phyloP scores from a whole-genome alignment of 139 green algal genomes.

The Volvox africanus region DNA sequence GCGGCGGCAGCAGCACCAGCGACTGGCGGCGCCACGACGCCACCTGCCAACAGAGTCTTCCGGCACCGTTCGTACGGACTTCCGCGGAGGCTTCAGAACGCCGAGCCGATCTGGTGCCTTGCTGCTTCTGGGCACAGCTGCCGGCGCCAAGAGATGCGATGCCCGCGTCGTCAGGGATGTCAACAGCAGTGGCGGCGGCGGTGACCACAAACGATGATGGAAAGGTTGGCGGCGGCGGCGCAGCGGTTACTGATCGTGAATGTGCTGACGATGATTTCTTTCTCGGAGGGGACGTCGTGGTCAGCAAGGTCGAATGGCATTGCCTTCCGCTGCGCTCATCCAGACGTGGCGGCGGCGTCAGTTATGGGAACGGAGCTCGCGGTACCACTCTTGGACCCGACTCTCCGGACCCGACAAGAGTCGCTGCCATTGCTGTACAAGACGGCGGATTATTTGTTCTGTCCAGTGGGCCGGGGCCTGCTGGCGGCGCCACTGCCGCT shows the following conservation, averaged over 20 bases:
- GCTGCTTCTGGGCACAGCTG: conserved; percentile 37
- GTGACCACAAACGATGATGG: background rate
- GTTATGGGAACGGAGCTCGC: background rate
- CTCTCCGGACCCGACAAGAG: background rate
- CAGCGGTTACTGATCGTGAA: too few relatives aligned
- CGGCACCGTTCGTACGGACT: background rate
- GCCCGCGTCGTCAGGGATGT: background rate
- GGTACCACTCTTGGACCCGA: background rate
- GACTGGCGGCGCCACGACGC: background rate
- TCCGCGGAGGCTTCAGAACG: background rate
- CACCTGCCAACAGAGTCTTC: background rate
- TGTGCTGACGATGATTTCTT: background rate
- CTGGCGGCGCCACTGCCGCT: background rate
- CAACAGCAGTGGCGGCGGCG: background rate
- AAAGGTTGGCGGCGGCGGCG: background rate
- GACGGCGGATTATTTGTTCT: conserved; percentile 3
- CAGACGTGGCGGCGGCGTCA: background rate
- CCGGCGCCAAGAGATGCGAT: background rate
- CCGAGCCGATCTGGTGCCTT: background rate
- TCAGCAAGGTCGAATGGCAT: background rate
- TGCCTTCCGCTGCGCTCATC: background rate
- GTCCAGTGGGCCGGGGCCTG: background rate
- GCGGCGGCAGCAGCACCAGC: background rate
- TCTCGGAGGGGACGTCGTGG: background rate
- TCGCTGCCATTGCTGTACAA: background rate